Base-by-base conservation (phyloP, 805 yeast genomes). In the Monosporozyma aerobia region DNA sequence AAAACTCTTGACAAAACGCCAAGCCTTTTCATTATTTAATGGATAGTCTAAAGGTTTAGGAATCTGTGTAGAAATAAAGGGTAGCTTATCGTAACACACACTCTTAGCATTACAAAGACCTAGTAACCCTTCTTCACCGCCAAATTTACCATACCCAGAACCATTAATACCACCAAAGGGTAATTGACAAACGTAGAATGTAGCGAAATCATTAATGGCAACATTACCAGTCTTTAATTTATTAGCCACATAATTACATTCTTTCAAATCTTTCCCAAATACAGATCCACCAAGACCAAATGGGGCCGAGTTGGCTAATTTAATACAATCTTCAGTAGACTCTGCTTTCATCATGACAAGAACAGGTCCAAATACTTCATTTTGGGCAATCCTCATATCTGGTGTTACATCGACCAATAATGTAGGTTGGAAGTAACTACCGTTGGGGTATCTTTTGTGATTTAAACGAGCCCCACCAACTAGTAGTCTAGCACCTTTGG, bases 141-240 rank as follows among this genome's bases (percentile, higher is more conserved):
- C 96, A 73, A 94, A 94, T 67, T 92, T 92, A 53, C 99, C 99
- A 64, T 90, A 94, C 0, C 99, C 99, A 5, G 96, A 86, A 47
- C 90, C 94, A 59, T 83, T 83, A 29, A 80, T 80, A 32, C 99
- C 99, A 51, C 99, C 99, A 71, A 94, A 94, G 33, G 99, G 99
- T 59, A 94, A 75, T 70, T 94, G 99, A 59, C 97, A 90, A 37
- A 94, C 88, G 63, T 90, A 89, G 64, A 82, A 94, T 0, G 98
- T 92, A 7, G 98, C 99, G 74, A 94, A 94, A 72, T 94, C 99
- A 68, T 94, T 94, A 56, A 94, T 87, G 8, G 99, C 97, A 47
- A 94, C 95, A 64, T 90, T 94, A 25, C 99, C 99, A 44, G 90
- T 78, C 39, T 81, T 77, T 59, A 94, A 69, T 8, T 71, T 67